Percentiles rank a stretch among this genome's conserved stretches.
Conservation (phyloP, 352 stramenopile species). For the Phytophthora fragariaefolia region DNA sequence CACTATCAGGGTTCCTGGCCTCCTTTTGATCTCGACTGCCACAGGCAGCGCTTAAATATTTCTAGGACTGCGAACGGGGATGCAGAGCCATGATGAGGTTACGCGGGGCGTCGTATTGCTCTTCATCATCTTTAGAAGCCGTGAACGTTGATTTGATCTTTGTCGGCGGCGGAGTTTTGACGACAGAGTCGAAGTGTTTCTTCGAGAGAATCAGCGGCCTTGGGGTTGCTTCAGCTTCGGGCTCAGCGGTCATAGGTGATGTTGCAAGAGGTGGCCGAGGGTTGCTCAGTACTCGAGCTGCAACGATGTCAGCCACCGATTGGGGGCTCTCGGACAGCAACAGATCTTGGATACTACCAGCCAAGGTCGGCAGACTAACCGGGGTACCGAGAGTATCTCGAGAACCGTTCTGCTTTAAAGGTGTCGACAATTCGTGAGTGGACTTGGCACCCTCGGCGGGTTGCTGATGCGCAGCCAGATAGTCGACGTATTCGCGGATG, state of each 20-base stretch:
- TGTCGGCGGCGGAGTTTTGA: constrained; percentile 10
- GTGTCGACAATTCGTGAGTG: background rate
- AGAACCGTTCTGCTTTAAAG: constrained; percentile 9
- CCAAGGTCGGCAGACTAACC: constrained; percentile 60
- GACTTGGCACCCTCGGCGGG: constrained; percentile 2
- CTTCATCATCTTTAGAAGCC: constrained; percentile 29
- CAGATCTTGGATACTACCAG: constrained; percentile 69
- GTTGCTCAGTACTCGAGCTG: constrained; percentile 33
- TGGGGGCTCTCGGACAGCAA: constrained; percentile 75
- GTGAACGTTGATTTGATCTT: background rate
- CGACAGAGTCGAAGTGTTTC: constrained; percentile 1
- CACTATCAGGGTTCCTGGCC: background rate
- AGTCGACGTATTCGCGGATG: constrained; percentile 66
- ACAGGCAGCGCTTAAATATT: constrained; percentile 33
- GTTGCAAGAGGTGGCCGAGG: constrained; percentile 9
- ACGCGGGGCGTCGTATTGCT: constrained; percentile 28
- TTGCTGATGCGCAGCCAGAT: constrained; percentile 42
- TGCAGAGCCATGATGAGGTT: constrained; percentile 39
- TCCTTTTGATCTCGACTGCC: constrained; percentile 1
- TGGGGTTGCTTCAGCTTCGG: constrained; percentile 20
- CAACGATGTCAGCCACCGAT: constrained; percentile 57
- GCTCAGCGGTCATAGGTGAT: constrained; percentile 24
- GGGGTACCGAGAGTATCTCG: constrained; percentile 58
- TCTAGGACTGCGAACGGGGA: constrained; percentile 29
- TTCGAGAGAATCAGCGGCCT: constrained; percentile 15